These are phyloP conservation scores for Sordariomycetes sp. DNA, from an alignment of 2,329 filamentous ascomycete species.

Conservation along the genomic window DNA sequence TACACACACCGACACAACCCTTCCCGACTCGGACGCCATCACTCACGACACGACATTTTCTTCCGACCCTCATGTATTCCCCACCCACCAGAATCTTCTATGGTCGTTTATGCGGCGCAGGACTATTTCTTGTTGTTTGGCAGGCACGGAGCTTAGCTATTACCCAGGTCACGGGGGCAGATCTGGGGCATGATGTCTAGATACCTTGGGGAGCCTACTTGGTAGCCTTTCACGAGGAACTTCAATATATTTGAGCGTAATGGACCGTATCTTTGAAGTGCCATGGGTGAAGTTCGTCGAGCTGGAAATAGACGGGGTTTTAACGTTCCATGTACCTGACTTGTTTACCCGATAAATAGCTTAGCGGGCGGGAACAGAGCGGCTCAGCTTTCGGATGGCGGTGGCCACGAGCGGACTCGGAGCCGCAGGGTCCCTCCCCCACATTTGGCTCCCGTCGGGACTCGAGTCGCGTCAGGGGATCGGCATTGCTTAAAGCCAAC, in stretches of 20 bases:
- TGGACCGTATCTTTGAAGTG: too few relatives aligned
- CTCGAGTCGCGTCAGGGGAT: conserved; percentile 8
- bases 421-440: too few relatives aligned
- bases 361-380: too few relatives aligned
- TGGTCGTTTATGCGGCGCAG: neutral
- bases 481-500: conserved; percentile 5
- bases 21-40: neutral
- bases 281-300: too few relatives aligned
- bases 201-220: conserved; percentile 6
- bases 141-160: neutral
- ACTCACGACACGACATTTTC: conserved; percentile 1
- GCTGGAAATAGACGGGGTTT: too few relatives aligned
- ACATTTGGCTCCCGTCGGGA: neutral
- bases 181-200: conserved; percentile 4
- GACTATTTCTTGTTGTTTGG: neutral
- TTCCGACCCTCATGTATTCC: neutral
- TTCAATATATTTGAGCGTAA: conserved; percentile 6
- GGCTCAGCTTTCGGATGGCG: too few relatives aligned
- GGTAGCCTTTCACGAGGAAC: conserved; percentile 3
- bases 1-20: neutral
- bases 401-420: too few relatives aligned
- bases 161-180: conserved; percentile 1
- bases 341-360: too few relatives aligned
- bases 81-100: neutral
- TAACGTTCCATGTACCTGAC: too few relatives aligned